Evolutionary conservation across 495 filamentous ascomycete genomes (phyloP).

Genomic region (Hypoxylon trugodes): DNA sequence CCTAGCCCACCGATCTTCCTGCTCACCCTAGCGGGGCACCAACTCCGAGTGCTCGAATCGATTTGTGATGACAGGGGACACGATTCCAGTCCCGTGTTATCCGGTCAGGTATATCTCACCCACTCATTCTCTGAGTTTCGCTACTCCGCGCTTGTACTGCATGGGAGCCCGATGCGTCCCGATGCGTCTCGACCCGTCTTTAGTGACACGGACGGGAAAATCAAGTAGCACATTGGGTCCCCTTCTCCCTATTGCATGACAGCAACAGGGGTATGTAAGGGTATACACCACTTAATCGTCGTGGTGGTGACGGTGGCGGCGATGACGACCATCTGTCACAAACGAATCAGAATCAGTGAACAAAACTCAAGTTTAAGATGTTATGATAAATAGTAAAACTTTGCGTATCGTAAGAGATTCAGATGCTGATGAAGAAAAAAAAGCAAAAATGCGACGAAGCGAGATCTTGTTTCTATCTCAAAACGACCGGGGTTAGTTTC

Average conservation of each 20-base stretch:
- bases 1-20: slow-evolving; percentile 6
- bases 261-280: too few relatives aligned
- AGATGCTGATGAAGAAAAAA: slow-evolving; percentile 16
- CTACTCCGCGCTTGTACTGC: slow-evolving; percentile 23
- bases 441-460: slow-evolving; percentile 25
- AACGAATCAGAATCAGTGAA: slow-evolving; percentile 41
- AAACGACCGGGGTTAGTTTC: slow-evolving; percentile 27
- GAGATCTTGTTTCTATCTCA: slow-evolving; percentile 37
- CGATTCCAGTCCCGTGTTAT: slow-evolving; percentile 7
- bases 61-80: neutral
- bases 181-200: slow-evolving; percentile 18
- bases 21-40: neutral
- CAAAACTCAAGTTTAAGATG: slow-evolving; percentile 26
- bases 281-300: slow-evolving; percentile 12
- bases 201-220: slow-evolving; percentile 12
- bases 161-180: slow-evolving; percentile 7
- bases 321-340: slow-evolving; percentile 50
- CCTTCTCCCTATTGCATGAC: slow-evolving; percentile 21
- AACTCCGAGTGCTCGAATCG: slow-evolving; percentile 15
- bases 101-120: slow-evolving; percentile 10
- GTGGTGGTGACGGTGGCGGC: slow-evolving; percentile 40
- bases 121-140: neutral
- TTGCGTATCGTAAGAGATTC: slow-evolving; percentile 34
- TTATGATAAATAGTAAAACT: slow-evolving; percentile 21
- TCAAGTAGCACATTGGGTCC: neutral